Base-by-base conservation (phyloP, 1,139 yeast genomes). In the Pichia inconspicua region DNA sequence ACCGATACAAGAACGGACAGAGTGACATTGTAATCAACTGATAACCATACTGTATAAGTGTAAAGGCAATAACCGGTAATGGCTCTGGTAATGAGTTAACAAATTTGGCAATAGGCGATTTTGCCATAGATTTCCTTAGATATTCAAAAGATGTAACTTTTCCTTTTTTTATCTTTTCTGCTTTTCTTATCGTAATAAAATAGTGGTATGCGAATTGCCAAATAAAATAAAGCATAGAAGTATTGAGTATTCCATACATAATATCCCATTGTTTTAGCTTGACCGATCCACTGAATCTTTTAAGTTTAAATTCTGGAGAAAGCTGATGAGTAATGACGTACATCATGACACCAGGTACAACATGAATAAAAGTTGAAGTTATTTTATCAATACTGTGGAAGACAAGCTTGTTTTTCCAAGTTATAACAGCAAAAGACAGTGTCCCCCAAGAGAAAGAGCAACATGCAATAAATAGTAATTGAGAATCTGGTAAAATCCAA, bases 381-480 rank as follows among this genome's bases (percentile, higher is more conserved):
- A 92, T 86, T 66, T 92, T 90, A 55, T 90, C 97, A 54, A 92
- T 77, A 17, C 94, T 84, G 62, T 92, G 98, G 44, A 92, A 72
- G 9, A 92, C 97, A 50, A 92, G 73, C 9, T 96, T 89, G 63
- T 92, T 92, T 59, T 96, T 75, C 98, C 98, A 92, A 0, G 97
- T 87, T 38, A 90, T 82, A 19, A 92, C 96, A 0, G 97, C 97
- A 77, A 88, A 90, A 10, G 96, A 78, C 47, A 92, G 68, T 0
- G 97, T 87, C 1, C 97, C 97, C 70, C 84, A 81, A 2, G 95
- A 77, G 51, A 92, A 77, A 14, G 96, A 84, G 66, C 87, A 90
- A 56, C 94, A 89, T 10, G 92, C 76, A 27, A 87, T 78, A 66
- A 84, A 90, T 40, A 92, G 69, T 49, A 81, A 74, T 41, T 74